Evolutionary conservation across 441 rosid genomes (phyloP), one percentile per base, ranked within the genome.

Genomic region (Cnidoscolus chayamansa): DNA sequence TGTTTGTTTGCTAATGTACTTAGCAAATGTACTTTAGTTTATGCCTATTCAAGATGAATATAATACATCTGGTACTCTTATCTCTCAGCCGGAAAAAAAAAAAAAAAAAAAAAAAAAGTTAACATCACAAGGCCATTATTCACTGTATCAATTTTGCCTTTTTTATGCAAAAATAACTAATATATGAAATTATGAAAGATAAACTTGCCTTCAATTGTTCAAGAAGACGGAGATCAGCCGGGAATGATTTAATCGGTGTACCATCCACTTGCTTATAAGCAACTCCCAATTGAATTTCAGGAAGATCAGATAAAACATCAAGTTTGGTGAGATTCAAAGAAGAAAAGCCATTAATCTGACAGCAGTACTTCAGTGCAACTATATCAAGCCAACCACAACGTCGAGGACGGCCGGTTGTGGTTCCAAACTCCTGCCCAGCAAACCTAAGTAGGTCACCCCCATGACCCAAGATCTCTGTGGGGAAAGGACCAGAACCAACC

Each of bases 331-430:
- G 90, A 80, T 94, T 94, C 45, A 94, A 82, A 15, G 97, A 90
- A 16, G 99, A 86, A 73, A 94, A 90, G 45, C 98, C 97, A 74
- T 94, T 94, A 78, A 94, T 88, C 78, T 88, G 97, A 78, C 96
- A 92, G 75, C 90, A 80, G 75, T 78, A 94, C 78, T 77, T 90
- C 78, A 92, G 76, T 3, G 97, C 98, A 83, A 94, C 99, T 62
- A 94, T 71, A 83, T 94, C 99, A 12, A 94, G 98, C 99, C 99
- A 94, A 57, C 97, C 99, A 76, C 99, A 94, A 67, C 98, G 97
- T 50, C 99, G 94, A 82, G 99, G 99, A 63, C 98, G 98, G 35
- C 97, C 98, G 4, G 97, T 94, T 31, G 98, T 90, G 40, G 99
- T 90, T 74, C 99, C 99, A 79, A 94, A 92, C 83, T 90, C 99